phyloP scores from a whole-genome alignment of 23 red algal genomes.

The Cyanidioschyzon merolae region DNA sequence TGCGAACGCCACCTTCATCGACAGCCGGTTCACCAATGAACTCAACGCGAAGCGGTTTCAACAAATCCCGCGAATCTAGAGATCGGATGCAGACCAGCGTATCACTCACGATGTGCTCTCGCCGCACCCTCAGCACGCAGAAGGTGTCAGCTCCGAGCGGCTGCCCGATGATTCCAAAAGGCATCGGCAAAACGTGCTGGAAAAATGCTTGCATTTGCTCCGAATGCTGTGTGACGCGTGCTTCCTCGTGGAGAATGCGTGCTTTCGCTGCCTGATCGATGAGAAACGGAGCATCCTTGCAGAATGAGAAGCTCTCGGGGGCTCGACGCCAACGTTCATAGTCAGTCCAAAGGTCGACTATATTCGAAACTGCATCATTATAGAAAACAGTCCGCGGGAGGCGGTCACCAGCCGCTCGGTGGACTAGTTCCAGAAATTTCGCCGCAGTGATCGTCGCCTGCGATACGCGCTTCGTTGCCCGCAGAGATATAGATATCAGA shows the following conservation, averaged over 20 bases:
- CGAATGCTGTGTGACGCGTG: constrained; percentile 44
- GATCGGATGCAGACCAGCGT: constrained; percentile 41
- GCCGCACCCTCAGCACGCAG: constrained; percentile 52
- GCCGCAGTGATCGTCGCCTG: constrained; percentile 10
- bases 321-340: constrained; percentile 35
- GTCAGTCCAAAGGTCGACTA: constrained; percentile 63
- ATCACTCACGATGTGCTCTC: constrained; percentile 65
- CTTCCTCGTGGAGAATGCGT: constrained; percentile 59
- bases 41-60: constrained; percentile 59
- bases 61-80: constrained; percentile 48
- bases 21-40: constrained; percentile 82
- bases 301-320: constrained; percentile 63
- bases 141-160: constrained; percentile 38
- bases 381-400: constrained; percentile 53
- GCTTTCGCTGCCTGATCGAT: constrained; percentile 70
- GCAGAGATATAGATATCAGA: background rate
- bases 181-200: constrained; percentile 37
- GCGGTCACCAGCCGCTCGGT: constrained; percentile 18
- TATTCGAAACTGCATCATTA: constrained; percentile 58
- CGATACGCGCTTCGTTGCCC: background rate
- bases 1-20: constrained; percentile 79
- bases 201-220: constrained; percentile 52
- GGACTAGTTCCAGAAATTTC: constrained; percentile 37
- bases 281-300: constrained; percentile 54
- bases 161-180: constrained; percentile 28